Evolutionary conservation across 495 filamentous ascomycete species (phyloP).

Genomic region (Hypoxylon subgilvum): DNA sequence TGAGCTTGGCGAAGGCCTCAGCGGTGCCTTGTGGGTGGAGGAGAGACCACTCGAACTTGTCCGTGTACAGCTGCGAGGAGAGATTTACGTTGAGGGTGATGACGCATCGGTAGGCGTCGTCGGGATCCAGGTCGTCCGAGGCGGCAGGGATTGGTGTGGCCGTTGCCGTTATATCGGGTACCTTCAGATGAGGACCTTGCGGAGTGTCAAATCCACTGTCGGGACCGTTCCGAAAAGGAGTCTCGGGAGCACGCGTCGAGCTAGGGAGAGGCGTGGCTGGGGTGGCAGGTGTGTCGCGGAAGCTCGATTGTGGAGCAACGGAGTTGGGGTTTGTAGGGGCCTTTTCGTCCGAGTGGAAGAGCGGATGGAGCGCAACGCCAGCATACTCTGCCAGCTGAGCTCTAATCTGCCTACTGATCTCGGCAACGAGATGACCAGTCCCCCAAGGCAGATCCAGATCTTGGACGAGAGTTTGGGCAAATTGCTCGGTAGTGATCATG

Average conservation of each 20-base stretch:
- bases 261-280: conserved; percentile 55
- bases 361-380: conserved; percentile 87
- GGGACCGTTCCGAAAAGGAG: conserved; percentile 50
- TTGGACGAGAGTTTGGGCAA: conserved; percentile 86
- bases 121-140: conserved; percentile 72
- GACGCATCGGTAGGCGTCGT: conserved; percentile 91
- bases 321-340: conserved; percentile 25
- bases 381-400: conserved; percentile 96
- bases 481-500: conserved; percentile 91
- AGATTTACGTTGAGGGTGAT: conserved; percentile 91
- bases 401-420: conserved; percentile 92
- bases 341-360: conserved; percentile 71
- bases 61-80: conserved; percentile 88
- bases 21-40: conserved; percentile 89
- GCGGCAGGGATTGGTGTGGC: conserved; percentile 58
- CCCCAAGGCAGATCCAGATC: conserved; percentile 87
- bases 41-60: conserved; percentile 98
- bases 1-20: conserved; percentile 88
- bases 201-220: conserved; percentile 44
- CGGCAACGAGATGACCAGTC: conserved; percentile 66
- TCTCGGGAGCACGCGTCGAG: conserved; percentile 52
- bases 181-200: conserved; percentile 27
- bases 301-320: conserved; percentile 43
- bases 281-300: conserved; percentile 47
- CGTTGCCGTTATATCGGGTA: conserved; percentile 55